Evolutionary conservation across 2,329 filamentous ascomycete species (phyloP).

Genomic region (Diaporthe sp.): DNA sequence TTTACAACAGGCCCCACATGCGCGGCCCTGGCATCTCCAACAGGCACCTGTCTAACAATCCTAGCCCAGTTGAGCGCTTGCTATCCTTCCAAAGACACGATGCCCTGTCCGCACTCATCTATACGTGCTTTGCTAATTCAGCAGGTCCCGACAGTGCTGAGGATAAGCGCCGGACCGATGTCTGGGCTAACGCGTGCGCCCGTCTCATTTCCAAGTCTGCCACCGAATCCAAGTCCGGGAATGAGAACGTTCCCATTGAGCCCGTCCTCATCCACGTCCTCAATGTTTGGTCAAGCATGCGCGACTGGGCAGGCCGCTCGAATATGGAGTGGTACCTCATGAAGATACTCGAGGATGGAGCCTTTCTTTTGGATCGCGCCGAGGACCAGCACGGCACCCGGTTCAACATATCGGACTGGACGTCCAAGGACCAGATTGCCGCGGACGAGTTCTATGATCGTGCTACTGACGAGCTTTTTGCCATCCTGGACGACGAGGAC

Average conservation of each 20-base stretch:
- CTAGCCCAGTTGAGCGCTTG: conserved; percentile 81
- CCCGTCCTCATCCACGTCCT: conserved; percentile 86
- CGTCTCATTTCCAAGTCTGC: conserved; percentile 83
- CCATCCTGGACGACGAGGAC: conserved; percentile 86
- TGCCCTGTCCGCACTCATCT: conserved; percentile 84
- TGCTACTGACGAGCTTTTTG: conserved; percentile 84
- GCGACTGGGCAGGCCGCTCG: conserved; percentile 88
- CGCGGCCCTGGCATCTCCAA: conserved; percentile 48
- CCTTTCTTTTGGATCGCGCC: conserved; percentile 87
- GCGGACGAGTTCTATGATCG: conserved; percentile 90
- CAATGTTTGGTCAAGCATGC: conserved; percentile 87
- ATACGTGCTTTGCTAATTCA: conserved; percentile 90
- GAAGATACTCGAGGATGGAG: conserved; percentile 92
- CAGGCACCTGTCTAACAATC: conserved; percentile 46
- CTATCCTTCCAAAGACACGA: conserved; percentile 91
- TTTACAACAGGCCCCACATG: conserved; percentile 64
- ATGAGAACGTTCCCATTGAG: conserved; percentile 57
- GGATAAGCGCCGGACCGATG: conserved; percentile 80
- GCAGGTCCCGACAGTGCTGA: conserved; percentile 84
- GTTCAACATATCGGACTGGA: conserved; percentile 78
- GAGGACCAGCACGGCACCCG: conserved; percentile 80
- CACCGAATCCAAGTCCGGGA: conserved; percentile 77
- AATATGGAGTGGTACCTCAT: conserved; percentile 96
- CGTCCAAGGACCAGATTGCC: conserved; percentile 81
- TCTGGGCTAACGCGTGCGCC: conserved; percentile 90